phyloP scores from a whole-genome alignment of 202 grass and related monocot species.

The Eragrostis tef region DNA sequence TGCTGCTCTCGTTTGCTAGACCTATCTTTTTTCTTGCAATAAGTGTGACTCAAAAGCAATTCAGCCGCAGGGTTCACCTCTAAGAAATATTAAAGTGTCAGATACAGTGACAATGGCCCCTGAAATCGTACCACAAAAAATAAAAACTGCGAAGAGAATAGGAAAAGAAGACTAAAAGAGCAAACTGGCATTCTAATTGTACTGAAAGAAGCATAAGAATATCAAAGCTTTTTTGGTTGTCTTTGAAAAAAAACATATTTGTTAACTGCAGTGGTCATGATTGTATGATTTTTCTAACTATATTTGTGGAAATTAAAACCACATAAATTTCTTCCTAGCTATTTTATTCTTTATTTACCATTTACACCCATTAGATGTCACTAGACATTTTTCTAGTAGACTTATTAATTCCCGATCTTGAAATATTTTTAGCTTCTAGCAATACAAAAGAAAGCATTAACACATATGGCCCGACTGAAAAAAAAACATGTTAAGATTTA shows the following conservation, averaged over 20 bases:
- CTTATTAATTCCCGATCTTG: background rate
- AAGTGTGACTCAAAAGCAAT: background rate
- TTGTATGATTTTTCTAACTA: background rate
- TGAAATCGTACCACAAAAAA: background rate
- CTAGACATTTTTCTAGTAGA: background rate
- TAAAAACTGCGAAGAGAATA: background rate
- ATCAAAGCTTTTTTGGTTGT: background rate
- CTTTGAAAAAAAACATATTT: background rate
- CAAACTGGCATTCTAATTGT: background rate
- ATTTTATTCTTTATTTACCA: background rate
- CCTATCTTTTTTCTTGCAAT: background rate
- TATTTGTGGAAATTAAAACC: background rate
- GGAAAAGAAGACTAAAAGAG: background rate
- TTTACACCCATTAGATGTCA: background rate
- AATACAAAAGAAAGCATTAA: too few relatives aligned
- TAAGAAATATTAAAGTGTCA: too few relatives aligned
- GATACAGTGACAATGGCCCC: background rate
- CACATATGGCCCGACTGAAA: too few relatives aligned
- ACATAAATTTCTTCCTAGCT: background rate
- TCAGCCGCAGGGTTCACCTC: too few relatives aligned
- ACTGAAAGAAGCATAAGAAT: background rate
- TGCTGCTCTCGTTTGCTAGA: background rate
- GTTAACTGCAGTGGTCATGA: background rate
- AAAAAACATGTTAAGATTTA: too few relatives aligned
- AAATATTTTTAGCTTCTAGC: background rate